Evolutionary conservation across 2,329 filamentous ascomycete species (phyloP), one percentile per base, ranked within the genome.

Genomic region (Ascochyta koolunga): DNA sequence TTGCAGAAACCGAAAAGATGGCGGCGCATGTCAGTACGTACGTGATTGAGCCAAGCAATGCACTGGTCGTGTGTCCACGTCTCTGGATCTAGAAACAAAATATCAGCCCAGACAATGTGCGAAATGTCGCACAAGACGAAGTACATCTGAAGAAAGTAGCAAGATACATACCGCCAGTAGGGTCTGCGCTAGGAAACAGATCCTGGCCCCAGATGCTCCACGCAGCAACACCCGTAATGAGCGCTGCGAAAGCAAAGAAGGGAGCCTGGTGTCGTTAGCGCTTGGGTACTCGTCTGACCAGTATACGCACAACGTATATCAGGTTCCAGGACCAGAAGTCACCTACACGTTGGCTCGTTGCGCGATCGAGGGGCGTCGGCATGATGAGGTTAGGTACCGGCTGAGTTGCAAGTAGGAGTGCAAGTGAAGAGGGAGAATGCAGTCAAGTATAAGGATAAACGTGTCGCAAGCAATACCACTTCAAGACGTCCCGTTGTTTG

Each of bases 181-280:
- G 91, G 70, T 96, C 92, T 61, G 86, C 80, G 3, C 83, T 75
- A 0, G 93, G 93, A 67, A 97, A 96, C 68, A 97, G 83, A 59
- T 93, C 91, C 47, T 85, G 83, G 51, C 91, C 91, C 87, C 89
- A 96, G 65, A 97, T 93, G 16, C 85, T 84, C 88, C 89, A 96
- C 36, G 85, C 86, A 15, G 91, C 89, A 2, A 89, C 91, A 2
- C 89, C 91, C 6, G 90, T 89, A 13, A 97, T 84, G 46, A 96
- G 82, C 9, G 89, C 90, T 4, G 89, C 87, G 71, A 97, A 97
- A 16, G 69, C 72, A 39, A 76, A 72, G 57, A 77, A 75, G 13
- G 74, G 71, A 9, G 61, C 63, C 71, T 75, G 0, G 7, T 5
- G 3, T 21, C 2, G 32, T 62, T 32, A 66, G 52, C 19, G 44